A percentile compares a stretch with the other conserved stretches of the same genome.
Conservation (phyloP, 176 grass and related monocot genomes). For the bread wheat (Triticum aestivum) region IWGSC_CS_RefSeq_v2.1 NC_057799.1:654630444-654630943, state of each 20-base stretch:
- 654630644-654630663: conserved; percentile 83
- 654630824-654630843: too few relatives aligned
- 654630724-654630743: background rate
- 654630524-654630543: conserved; percentile 88
- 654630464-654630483: too few relatives aligned
- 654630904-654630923: too few relatives aligned
- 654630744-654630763: too few relatives aligned
- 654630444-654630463: too few relatives aligned
- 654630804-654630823: too few relatives aligned
- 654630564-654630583: conserved; percentile 95
- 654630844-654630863: too few relatives aligned
- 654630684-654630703: conserved; percentile 17
- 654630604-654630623: conserved; percentile 82
- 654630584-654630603: conserved; percentile 80
- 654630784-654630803: too few relatives aligned
- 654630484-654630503: background rate
- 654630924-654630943: too few relatives aligned
- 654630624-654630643: conserved; percentile 79
- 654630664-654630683: conserved; percentile 89
- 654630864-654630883: too few relatives aligned
- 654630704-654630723: conserved; percentile 59
- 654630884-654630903: too few relatives aligned
- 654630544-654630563: conserved; percentile 73
- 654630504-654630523: conserved; percentile 88
- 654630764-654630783: too few relatives aligned